A percentile compares a stretch with the other conserved stretches of the same genome.
Evolutionary conservation across 2,329 filamentous ascomycete genomes (phyloP).

Genomic region (Nemania sp.): DNA sequence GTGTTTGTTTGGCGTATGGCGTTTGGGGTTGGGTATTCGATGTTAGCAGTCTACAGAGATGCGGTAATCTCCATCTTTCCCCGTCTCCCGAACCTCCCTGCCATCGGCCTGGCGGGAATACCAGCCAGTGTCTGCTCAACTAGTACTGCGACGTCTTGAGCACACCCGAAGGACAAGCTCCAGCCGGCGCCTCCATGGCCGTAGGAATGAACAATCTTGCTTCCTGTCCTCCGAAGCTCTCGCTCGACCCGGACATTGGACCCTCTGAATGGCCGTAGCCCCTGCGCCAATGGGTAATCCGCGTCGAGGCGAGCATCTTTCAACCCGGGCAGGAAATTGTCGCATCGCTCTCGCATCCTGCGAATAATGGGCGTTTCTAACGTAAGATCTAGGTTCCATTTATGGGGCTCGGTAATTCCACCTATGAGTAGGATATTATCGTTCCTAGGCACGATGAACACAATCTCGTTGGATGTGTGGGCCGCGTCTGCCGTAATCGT

Average conservation of each 20-base stretch:
- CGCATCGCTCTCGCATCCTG: conserved; percentile 58
- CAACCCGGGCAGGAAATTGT: conserved; percentile 56
- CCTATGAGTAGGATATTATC: conserved; percentile 59
- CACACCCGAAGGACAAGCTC: conserved; percentile 57
- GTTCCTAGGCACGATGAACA: conserved; percentile 59
- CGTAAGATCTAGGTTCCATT: conserved; percentile 55
- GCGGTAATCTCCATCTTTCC: conserved; percentile 41
- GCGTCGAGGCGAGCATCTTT: conserved; percentile 56
- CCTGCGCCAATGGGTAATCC: conserved; percentile 58
- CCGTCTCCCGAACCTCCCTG: conserved; percentile 42
- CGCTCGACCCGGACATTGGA: conserved; percentile 58
- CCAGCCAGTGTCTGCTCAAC: conserved; percentile 53
- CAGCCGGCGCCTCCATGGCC: conserved; percentile 60
- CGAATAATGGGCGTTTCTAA: conserved; percentile 55
- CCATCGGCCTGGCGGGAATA: conserved; percentile 49
- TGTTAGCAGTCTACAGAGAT: conserved; percentile 22
- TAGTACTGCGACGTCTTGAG: conserved; percentile 52
- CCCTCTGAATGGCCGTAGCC: conserved; percentile 56
- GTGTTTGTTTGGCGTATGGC: too few relatives aligned
- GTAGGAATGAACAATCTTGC: conserved; percentile 58
- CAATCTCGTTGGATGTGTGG: conserved; percentile 54
- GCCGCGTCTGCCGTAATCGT: conserved; percentile 56
- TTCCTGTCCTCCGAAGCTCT: conserved; percentile 52
- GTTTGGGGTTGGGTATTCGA: too few relatives aligned
- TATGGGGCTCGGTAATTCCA: conserved; percentile 54